These are phyloP conservation scores for Tricholoma flavovirens DNA, from an alignment of 768 basidiomycete genomes.

Conservation along the genomic window DNA sequence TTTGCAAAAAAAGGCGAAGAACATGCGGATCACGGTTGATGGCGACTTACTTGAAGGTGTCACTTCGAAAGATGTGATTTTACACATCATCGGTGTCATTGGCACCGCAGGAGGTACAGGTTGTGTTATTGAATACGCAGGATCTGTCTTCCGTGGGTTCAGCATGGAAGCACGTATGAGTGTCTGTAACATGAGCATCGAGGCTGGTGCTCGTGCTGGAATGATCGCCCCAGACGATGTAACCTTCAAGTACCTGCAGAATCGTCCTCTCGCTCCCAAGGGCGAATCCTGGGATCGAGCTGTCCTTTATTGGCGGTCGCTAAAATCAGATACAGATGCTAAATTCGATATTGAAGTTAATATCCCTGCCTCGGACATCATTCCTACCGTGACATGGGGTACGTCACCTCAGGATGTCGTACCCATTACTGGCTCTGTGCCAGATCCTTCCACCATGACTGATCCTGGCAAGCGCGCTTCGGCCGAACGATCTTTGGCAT, in stretches of 20 bases:
- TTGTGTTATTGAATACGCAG: constrained; percentile 87
- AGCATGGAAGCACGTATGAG: constrained; percentile 92
- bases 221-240: constrained; percentile 90
- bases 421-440: constrained; percentile 75
- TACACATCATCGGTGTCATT: constrained; percentile 86
- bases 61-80: constrained; percentile 84
- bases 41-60: constrained; percentile 78
- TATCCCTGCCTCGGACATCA: constrained; percentile 78
- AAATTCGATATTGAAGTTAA: constrained; percentile 80
- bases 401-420: constrained; percentile 88
- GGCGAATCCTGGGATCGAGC: constrained; percentile 83
- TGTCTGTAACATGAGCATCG: constrained; percentile 94
- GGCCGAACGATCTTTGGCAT: constrained; percentile 69
- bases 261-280: constrained; percentile 77
- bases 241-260: constrained; percentile 79
- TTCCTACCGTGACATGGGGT: constrained; percentile 90
- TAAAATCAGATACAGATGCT: constrained; percentile 76
- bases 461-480: constrained; percentile 64
- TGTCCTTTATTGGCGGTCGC: constrained; percentile 78
- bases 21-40: constrained; percentile 88
- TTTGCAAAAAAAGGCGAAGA: constrained; percentile 82
- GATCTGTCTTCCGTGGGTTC: constrained; percentile 79
- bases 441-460: constrained; percentile 62
- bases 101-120: constrained; percentile 94
- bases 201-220: constrained; percentile 87